Evolutionary conservation across 2,329 filamentous ascomycete species (phyloP).

Genomic region (Dryadomyces sulphureus): DNA sequence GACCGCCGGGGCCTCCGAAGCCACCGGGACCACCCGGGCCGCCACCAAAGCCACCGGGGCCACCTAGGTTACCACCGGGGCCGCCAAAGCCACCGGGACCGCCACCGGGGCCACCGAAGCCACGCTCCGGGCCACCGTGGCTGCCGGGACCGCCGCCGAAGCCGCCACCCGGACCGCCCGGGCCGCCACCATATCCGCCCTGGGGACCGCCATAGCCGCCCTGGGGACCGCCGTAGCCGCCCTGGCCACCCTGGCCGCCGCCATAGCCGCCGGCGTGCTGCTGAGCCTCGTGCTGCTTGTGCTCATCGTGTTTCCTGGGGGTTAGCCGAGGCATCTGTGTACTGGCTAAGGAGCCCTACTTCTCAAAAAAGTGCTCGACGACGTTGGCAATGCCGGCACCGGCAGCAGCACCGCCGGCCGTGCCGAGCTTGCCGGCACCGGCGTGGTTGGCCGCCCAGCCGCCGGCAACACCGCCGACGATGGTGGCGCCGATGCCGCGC

Average conservation of each 20-base stretch:
- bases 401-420: slow-evolving; percentile 32
- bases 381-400: slow-evolving; percentile 41
- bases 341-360: background rate
- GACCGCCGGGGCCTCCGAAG: background rate
- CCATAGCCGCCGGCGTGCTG: background rate
- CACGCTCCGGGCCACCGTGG: background rate
- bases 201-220: background rate
- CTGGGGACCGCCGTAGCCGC: background rate
- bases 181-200: background rate
- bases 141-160: background rate
- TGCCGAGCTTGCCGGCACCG: slow-evolving; percentile 35
- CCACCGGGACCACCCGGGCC: background rate
- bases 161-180: background rate
- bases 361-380: slow-evolving; percentile 23
- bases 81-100: slow-evolving; percentile 1
- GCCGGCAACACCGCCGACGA: slow-evolving; percentile 37
- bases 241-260: background rate
- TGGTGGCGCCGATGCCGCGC: slow-evolving; percentile 39
- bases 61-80: background rate
- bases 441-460: slow-evolving; percentile 38
- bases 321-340: background rate
- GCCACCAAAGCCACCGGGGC: background rate
- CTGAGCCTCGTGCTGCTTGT: background rate
- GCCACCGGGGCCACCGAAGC: slow-evolving; percentile 1
- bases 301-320: background rate